Evolutionary conservation across 192 early-diverging fungal species (phyloP).

Genomic region (Diversispora epigaea): DNA sequence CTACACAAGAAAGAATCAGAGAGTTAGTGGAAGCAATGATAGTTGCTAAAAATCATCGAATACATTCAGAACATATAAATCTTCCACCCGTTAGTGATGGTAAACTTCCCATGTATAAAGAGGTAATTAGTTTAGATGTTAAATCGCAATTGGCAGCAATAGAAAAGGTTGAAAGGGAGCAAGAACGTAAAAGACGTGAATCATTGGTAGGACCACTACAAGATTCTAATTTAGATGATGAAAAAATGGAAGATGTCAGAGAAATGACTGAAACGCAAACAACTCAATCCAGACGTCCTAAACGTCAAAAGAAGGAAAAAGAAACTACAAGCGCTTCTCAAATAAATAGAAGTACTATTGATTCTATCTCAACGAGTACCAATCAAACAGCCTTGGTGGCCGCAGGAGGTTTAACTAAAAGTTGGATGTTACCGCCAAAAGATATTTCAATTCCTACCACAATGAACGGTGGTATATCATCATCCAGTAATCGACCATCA

Average conservation of each 20-base stretch:
- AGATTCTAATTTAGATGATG: slow-evolving; percentile 34
- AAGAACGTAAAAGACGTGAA: slow-evolving; percentile 60
- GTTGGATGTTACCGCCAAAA: slow-evolving; percentile 52
- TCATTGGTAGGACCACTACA: slow-evolving; percentile 47
- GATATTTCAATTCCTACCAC: background rate
- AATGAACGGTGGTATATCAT: background rate
- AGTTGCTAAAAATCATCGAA: slow-evolving; percentile 69
- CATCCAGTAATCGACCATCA: background rate
- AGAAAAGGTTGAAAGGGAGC: slow-evolving; percentile 66
- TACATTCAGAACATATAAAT: slow-evolving; percentile 57
- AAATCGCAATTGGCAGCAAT: slow-evolving; percentile 69
- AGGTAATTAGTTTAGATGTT: slow-evolving; percentile 64
- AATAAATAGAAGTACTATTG: slow-evolving; percentile 49
- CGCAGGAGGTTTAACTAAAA: slow-evolving; percentile 54
- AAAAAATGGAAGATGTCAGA: slow-evolving; percentile 33
- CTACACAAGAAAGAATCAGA: slow-evolving; percentile 66
- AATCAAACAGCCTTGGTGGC: slow-evolving; percentile 59
- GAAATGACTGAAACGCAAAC: slow-evolving; percentile 22
- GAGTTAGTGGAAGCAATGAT: slow-evolving; percentile 67
- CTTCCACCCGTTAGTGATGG: slow-evolving; percentile 52
- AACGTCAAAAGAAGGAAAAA: slow-evolving; percentile 49
- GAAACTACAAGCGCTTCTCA: slow-evolving; percentile 32
- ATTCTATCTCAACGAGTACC: slow-evolving; percentile 54
- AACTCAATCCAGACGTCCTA: slow-evolving; percentile 40
- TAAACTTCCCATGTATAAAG: slow-evolving; percentile 66